Base-by-base conservation (phyloP, 768 basidiomycete species). In the Rhodotorula toruloides region DNA sequence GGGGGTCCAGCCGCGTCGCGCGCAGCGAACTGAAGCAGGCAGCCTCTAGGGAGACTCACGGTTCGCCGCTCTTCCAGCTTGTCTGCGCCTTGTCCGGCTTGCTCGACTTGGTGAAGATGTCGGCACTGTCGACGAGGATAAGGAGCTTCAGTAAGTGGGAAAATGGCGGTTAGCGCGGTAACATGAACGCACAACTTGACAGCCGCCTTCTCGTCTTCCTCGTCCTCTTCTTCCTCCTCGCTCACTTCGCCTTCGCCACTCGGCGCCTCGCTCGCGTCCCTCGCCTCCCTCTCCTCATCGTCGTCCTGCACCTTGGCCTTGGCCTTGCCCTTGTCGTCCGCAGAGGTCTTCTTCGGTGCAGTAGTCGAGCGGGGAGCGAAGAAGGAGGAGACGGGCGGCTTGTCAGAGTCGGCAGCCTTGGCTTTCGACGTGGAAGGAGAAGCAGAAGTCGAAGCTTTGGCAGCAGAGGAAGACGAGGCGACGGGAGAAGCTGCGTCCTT, bases 21-120 rank as follows among this genome's bases (percentile, higher is more conserved):
- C 3, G 34, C 36, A 25, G 21, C 5, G 21, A 16, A 39, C 42
- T 0, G 19, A 44, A 2, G 44, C 1, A 19, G 7, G 19, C 32
- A 55, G 48, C 17, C 31, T 2, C 21, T 25, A 21, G 8, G 6
- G 29, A n/a, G 31, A 53, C 54, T n/a, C n/a, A 71, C 69, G 69
- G 69, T 14, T 61, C 65, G n/a, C 65, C 65, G 34, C 39, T 58
- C 44, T 66, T 63, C 69, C 69, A 71, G 27, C 31, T 60, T 17
- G 61, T 58, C 22, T 37, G 31, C 16, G 53, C 53, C 21, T 43
- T 67, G 47, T 61, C 63, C 25, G 44, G 25, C 31, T 52, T 54
- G 39, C 16, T 53, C 60, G 60, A 32, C 43, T 54, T 61, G 60
- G 42, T 54, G 56, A 71, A 71, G 54, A 71, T 67, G 13, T 71